Conservation (phyloP, 441 rosid genomes). For the Sinapis alba region DNA sequence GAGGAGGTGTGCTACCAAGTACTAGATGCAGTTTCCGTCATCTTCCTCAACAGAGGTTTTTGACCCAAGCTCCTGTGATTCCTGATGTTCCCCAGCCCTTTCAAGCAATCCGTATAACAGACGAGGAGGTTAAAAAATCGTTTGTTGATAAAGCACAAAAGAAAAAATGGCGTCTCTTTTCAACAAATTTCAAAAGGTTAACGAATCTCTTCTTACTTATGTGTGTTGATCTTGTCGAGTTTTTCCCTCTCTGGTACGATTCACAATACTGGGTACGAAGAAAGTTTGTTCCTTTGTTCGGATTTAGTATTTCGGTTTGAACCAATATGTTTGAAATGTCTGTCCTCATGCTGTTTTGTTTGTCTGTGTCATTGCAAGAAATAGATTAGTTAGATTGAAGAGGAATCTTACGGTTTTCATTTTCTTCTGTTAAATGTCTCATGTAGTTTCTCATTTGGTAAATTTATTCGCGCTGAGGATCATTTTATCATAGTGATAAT, state of each 20-base stretch:
- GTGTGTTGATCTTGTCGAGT: neutral
- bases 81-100: conserved; percentile 6
- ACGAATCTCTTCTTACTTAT: conserved; percentile 10
- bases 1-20: conserved; percentile 15
- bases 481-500: neutral
- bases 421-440: neutral
- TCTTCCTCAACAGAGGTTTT: neutral
- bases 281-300: conserved; percentile 16
- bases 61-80: conserved; percentile 10
- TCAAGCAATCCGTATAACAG: neutral
- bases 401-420: neutral
- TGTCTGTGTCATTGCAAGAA: conserved; percentile 5
- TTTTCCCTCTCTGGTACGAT: neutral
- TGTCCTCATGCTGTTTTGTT: neutral
- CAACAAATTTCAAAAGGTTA: conserved; percentile 80
- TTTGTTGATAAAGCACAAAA: neutral
- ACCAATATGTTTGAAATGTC: neutral
- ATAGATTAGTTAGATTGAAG: conserved; percentile 12
- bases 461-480: neutral
- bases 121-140: conserved; percentile 2
- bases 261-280: neutral
- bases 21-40: conserved; percentile 7
- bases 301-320: neutral
- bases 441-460: neutral
- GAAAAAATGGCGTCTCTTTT: conserved; percentile 66